These are phyloP conservation scores for Podila minutissima DNA, from an alignment of 192 early-diverging fungal species.

Conservation along the genomic window DNA sequence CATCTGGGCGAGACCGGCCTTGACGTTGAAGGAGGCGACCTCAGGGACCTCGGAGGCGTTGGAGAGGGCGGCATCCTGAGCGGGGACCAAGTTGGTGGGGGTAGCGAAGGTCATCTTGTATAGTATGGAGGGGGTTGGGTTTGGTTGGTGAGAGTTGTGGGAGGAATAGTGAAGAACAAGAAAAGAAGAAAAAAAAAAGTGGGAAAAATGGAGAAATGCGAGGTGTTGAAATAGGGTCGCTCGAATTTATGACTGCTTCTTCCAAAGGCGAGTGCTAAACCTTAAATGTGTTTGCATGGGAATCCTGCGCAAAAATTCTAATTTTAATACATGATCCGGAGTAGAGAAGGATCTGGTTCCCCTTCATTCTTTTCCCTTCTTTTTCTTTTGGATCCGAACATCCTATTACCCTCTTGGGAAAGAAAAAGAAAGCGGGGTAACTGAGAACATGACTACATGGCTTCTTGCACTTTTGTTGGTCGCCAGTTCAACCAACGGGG, in stretches of 20 bases:
- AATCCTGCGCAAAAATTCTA: not conserved
- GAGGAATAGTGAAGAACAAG: constrained; percentile 10
- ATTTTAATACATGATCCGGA: not conserved
- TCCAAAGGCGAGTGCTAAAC: not conserved
- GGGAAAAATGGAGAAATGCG: not conserved
- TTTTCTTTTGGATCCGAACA: not conserved
- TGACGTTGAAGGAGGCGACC: constrained; percentile 79
- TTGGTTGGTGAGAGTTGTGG: not conserved
- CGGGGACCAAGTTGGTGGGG: constrained; percentile 57
- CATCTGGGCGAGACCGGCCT: constrained; percentile 97
- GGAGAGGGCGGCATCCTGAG: constrained; percentile 32
- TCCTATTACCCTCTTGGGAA: not conserved
- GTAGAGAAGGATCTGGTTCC: not conserved
- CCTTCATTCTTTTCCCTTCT: not conserved
- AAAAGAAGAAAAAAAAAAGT: constrained; percentile 2
- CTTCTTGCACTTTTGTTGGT: too few relatives aligned
- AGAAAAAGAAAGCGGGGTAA: constrained; percentile 1
- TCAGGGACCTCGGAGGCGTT: constrained; percentile 42
- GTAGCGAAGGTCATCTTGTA: constrained; percentile 51
- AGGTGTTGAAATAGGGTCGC: not conserved
- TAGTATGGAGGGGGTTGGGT: not conserved
- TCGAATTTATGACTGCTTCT: not conserved
- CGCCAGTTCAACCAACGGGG: too few relatives aligned
- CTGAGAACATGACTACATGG: not conserved
- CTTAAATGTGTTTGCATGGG: not conserved